A percentile compares a stretch with the other conserved stretches of the same genome.
phyloP scores from a whole-genome alignment of 1,284 basidiomycete genomes.

The Irpex lacteus region DNA sequence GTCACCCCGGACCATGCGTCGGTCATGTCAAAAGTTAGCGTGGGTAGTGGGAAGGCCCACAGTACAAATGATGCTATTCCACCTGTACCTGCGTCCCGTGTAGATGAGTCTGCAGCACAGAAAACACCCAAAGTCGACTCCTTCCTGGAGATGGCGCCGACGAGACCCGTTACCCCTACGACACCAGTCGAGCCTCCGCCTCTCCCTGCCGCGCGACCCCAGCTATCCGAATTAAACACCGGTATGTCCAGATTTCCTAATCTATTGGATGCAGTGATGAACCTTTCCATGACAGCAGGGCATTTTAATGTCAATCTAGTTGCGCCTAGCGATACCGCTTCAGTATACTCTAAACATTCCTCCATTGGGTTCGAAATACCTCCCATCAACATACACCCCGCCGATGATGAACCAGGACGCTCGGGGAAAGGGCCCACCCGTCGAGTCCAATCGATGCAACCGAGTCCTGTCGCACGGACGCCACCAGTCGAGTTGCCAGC shows the following conservation, averaged over 20 bases:
- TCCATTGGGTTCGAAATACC: conserved; percentile 23
- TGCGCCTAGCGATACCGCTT: not conserved
- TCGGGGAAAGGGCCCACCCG: conserved; percentile 17
- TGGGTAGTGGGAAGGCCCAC: conserved; percentile 20
- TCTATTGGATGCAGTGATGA: not conserved
- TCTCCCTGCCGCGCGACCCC: conserved; percentile 13
- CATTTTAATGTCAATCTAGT: not conserved
- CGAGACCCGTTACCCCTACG: conserved; percentile 23
- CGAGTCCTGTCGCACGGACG: conserved; percentile 15
- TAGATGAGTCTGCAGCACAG: conserved; percentile 16
- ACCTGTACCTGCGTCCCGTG: conserved; percentile 20
- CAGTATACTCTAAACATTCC: not conserved
- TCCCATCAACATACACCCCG: conserved; percentile 17
- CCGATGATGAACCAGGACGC: conserved; percentile 14
- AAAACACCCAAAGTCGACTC: conserved; percentile 21
- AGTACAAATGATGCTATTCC: conserved; percentile 22
- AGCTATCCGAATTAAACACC: not conserved
- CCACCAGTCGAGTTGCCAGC: conserved; percentile 15
- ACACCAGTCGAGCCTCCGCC: conserved; percentile 13
- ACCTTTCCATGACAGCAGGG: not conserved
- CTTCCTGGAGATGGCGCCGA: conserved; percentile 27
- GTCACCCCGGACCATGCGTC: conserved; percentile 14
- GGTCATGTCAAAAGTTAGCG: conserved; percentile 7
- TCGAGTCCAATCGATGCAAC: conserved; percentile 25
- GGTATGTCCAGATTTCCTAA: conserved; percentile 1